Evolutionary conservation across 139 green algal genomes (phyloP).

Genomic region (Pleodorina starrii): DNA sequence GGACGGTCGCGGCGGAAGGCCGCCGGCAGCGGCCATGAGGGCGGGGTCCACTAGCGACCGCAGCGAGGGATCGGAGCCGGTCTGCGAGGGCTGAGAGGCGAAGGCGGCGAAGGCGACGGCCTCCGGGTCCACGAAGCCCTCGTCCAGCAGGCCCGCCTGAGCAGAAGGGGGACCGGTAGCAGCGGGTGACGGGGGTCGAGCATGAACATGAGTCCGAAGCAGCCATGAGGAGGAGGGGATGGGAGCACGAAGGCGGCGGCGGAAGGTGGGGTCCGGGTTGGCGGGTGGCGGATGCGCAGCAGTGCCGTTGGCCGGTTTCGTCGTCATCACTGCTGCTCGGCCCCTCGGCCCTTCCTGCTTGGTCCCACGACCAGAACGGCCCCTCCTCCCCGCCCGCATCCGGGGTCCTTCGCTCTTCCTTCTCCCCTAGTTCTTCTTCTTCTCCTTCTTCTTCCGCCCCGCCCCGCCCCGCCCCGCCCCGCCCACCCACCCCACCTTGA

Average conservation of each 20-base stretch:
- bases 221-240: too few relatives aligned
- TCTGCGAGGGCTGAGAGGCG: background rate
- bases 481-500: slow-evolving; percentile 5
- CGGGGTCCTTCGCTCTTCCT: too few relatives aligned
- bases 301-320: too few relatives aligned
- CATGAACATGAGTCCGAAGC: too few relatives aligned
- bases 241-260: too few relatives aligned
- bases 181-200: too few relatives aligned
- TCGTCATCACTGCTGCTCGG: too few relatives aligned
- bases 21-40: background rate
- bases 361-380: too few relatives aligned
- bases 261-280: too few relatives aligned
- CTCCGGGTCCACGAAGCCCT: slow-evolving; percentile 24
- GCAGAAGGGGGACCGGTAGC: background rate
- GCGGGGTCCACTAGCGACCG: background rate
- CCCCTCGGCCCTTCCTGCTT: too few relatives aligned
- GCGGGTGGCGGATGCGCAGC: too few relatives aligned
- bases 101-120: background rate
- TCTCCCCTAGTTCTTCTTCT: background rate
- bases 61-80: background rate
- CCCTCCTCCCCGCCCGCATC: too few relatives aligned
- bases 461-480: background rate
- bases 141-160: slow-evolving; percentile 13
- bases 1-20: background rate
- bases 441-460: background rate